Conservation (phyloP, 2,329 filamentous ascomycete species). For the Fonsecaea pugnacius region DNA sequence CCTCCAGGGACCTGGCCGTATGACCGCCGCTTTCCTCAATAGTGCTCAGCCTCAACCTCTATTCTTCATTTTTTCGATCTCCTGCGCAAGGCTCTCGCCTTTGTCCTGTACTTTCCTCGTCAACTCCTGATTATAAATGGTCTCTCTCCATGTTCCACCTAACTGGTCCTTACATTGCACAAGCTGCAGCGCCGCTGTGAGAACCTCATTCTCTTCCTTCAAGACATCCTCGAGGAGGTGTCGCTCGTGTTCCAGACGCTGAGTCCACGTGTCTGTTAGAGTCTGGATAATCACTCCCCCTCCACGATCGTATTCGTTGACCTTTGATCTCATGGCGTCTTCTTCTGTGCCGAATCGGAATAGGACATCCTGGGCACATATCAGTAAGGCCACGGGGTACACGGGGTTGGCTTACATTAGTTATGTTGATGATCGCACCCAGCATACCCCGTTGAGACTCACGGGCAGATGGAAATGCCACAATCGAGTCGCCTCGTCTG, state of each 20-base stretch:
- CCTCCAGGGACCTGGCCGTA: background rate
- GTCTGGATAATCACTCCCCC: conserved; percentile 23
- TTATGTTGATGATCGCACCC: conserved; percentile 26
- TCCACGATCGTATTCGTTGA: conserved; percentile 19
- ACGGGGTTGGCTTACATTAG: conserved; percentile 17
- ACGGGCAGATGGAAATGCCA: conserved; percentile 9
- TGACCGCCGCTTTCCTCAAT: background rate
- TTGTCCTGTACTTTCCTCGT: conserved; percentile 4
- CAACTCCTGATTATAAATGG: conserved; percentile 2
- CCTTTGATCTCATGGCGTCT: conserved; percentile 26
- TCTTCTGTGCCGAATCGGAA: conserved; percentile 32
- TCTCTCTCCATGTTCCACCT: conserved; percentile 10
- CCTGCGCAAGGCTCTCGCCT: background rate
- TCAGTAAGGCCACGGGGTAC: conserved; percentile 9
- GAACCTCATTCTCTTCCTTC: conserved; percentile 18
- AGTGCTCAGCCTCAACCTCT: background rate
- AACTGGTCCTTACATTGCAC: conserved; percentile 12
- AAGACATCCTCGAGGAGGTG: conserved; percentile 12
- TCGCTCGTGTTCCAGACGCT: conserved; percentile 27
- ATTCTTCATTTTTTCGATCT: conserved; percentile 21
- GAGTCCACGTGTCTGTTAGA: conserved; percentile 28
- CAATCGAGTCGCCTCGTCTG: background rate
- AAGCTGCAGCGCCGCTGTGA: conserved; percentile 19
- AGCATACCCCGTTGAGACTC: conserved; percentile 25
- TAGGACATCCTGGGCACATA: conserved; percentile 26